Base-by-base conservation (phyloP, 192 early-diverging fungal genomes). In the Thoreauomyces humboldtii region DNA sequence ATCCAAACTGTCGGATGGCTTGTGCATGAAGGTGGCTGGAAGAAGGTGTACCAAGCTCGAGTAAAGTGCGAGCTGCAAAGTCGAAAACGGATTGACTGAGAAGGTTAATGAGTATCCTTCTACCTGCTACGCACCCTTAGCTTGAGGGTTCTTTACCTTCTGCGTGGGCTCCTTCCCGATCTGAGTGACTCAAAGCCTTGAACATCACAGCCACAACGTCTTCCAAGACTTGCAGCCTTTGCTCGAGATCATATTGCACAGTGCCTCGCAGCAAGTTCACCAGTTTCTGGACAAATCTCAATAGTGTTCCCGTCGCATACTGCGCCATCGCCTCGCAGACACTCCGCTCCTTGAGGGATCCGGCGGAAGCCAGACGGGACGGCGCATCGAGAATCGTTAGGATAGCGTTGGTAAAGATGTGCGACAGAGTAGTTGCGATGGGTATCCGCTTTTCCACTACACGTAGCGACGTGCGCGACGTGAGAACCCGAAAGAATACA, bases 21-120 rank as follows among this genome's bases (percentile, higher is more conserved):
- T 15, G 27, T 28, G 50, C 25, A 31, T 12, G 38, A 41, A 31
- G 25, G 50, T 52, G 21, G 50, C 50, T 25, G 50, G 50, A 31
- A 52, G 50, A 28, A 52, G 6, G 3, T 25, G 50, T 17, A 52
- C 17, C 6, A 52, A 15, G 27, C 32, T 29, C 15, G 50, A 22
- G 50, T 52, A 52, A 4, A 52, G 50, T 15, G 50, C 21, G 25
- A 52, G 50, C 50, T 52, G 50, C 17, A 52, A 29, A 31, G 50
- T 52, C n/a, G 44, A 3, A 46, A 17, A 46, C 5, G 25, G 44
- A 46, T 17, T 46, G 19, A 46, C 44, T 46, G 44, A 22, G 25
- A 46, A 46, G n/a, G 44, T 24, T 22, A 46, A 24, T 17, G 44
- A 46, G n/a, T 41, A 12, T 46, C 25, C 19, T 17, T 46, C 44